Percentiles rank a stretch among this genome's conserved stretches.
phyloP scores from a whole-genome alignment of 139 green algal species.

The Ettlia oleoabundans region DNA sequence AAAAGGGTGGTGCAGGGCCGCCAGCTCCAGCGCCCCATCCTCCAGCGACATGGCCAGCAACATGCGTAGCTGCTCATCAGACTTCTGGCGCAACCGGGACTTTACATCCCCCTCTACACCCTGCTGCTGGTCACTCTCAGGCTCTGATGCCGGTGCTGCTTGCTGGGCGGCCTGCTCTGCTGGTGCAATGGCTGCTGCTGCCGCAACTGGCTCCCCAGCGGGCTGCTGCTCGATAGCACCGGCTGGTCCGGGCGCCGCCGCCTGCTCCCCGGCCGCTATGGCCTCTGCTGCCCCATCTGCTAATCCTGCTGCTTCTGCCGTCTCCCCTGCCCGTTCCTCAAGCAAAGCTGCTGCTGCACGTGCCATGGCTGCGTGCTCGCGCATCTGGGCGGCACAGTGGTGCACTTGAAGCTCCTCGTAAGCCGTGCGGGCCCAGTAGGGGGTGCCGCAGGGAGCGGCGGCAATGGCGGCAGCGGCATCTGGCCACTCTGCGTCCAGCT shows the following conservation, averaged over 20 bases:
- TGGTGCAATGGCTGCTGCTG: too few species aligned
- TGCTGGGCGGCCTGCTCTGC: not conserved
- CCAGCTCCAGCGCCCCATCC: slow-evolving; percentile 14
- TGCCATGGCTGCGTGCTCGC: not conserved
- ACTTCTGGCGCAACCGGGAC: not conserved
- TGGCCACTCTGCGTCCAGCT: not conserved
- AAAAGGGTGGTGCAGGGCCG: slow-evolving; percentile 1
- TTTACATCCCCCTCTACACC: too few species aligned
- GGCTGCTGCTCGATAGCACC: too few species aligned
- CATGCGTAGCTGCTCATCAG: not conserved
- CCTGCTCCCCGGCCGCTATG: not conserved
- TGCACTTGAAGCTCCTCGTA: not conserved
- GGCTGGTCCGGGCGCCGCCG: too few species aligned
- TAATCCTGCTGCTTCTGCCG: not conserved
- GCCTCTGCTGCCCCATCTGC: not conserved
- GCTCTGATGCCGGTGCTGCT: not conserved
- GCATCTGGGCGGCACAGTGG: slow-evolving; percentile 1
- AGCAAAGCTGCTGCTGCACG: not conserved
- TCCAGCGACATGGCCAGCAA: not conserved
- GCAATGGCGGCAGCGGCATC: not conserved
- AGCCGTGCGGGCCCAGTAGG: slow-evolving; percentile 5
- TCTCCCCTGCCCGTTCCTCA: not conserved
- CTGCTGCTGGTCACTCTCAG: not conserved
- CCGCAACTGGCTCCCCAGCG: too few species aligned
- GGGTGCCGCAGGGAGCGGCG: not conserved